Evolutionary conservation across 2,329 filamentous ascomycete genomes (phyloP).

Genomic region (Malbranchea zuffiana): DNA sequence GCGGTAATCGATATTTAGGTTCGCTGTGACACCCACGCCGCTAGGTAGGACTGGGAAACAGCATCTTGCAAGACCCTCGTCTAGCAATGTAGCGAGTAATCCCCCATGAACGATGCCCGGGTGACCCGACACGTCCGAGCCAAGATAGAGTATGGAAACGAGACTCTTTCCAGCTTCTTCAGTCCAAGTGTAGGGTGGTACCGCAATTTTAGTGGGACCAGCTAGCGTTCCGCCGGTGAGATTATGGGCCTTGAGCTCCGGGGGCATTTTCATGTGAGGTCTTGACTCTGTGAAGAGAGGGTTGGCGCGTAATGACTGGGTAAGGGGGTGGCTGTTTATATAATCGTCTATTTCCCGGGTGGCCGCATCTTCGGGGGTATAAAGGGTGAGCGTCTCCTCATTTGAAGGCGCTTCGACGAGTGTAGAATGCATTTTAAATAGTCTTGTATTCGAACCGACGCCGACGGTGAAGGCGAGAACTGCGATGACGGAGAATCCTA

Average conservation of each 20-base stretch:
- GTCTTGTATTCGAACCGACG: slow-evolving; percentile 19
- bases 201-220: slow-evolving; percentile 63
- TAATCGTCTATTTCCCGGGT: slow-evolving; percentile 54
- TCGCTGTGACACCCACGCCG: slow-evolving; percentile 46
- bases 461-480: slow-evolving; percentile 26
- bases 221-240: slow-evolving; percentile 71
- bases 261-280: slow-evolving; percentile 78
- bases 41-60: slow-evolving; percentile 42
- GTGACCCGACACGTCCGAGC: slow-evolving; percentile 54
- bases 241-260: slow-evolving; percentile 56
- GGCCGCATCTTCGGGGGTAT: slow-evolving; percentile 44
- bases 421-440: slow-evolving; percentile 25
- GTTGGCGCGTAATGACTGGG: slow-evolving; percentile 55
- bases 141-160: slow-evolving; percentile 56
- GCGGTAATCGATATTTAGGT: slow-evolving; percentile 51
- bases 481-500: slow-evolving; percentile 29
- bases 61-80: slow-evolving; percentile 57
- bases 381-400: slow-evolving; percentile 61
- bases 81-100: slow-evolving; percentile 54
- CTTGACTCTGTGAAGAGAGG: slow-evolving; percentile 62
- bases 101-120: slow-evolving; percentile 64
- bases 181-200: slow-evolving; percentile 69
- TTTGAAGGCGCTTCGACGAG: slow-evolving; percentile 46
- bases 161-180: slow-evolving; percentile 59
- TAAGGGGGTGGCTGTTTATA: slow-evolving; percentile 67